Evolutionary conservation across 179 eudicot species (phyloP).

Genomic region (Silene noctiflora): DNA sequence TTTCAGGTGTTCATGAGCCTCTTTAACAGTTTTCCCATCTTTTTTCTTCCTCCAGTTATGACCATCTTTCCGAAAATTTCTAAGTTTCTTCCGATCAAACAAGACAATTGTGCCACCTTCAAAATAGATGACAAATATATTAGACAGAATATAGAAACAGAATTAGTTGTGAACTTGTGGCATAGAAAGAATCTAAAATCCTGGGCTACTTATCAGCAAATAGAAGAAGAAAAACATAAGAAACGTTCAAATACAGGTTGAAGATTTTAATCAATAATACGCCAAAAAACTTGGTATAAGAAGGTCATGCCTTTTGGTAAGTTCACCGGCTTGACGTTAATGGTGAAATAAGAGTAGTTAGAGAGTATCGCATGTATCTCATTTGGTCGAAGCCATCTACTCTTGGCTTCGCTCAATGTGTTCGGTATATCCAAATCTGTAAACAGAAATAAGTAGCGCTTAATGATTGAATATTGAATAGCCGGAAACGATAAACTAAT

Average conservation of each 20-base stretch:
- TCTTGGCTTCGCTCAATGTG: constrained; percentile 70
- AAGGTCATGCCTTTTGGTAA: constrained; percentile 55
- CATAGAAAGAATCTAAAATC: neutral
- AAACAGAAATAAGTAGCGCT: constrained; percentile 19
- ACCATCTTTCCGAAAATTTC: constrained; percentile 92
- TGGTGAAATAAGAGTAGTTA: constrained; percentile 56
- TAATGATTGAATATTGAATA: neutral
- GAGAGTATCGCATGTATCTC: constrained; percentile 90
- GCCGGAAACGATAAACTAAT: neutral
- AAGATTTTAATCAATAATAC: neutral
- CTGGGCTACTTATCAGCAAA: neutral
- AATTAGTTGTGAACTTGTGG: neutral
- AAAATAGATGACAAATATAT: neutral
- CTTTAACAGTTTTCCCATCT: constrained; percentile 96
- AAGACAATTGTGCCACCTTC: constrained; percentile 75
- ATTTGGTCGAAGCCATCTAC: constrained; percentile 95
- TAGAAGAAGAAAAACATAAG: neutral
- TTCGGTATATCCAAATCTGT: constrained; percentile 77
- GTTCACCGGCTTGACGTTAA: constrained; percentile 77
- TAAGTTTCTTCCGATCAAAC: constrained; percentile 89
- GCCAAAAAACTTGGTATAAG: neutral
- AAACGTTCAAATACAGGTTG: neutral
- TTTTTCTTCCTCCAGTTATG: constrained; percentile 95
- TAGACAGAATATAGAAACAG: neutral
- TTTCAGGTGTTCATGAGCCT: constrained; percentile 95